Percentiles rank a stretch among this genome's conserved stretches.
phyloP scores from a whole-genome alignment of 495 filamentous ascomycete genomes.

The Umbilicaria muhlenbergii region DNA sequence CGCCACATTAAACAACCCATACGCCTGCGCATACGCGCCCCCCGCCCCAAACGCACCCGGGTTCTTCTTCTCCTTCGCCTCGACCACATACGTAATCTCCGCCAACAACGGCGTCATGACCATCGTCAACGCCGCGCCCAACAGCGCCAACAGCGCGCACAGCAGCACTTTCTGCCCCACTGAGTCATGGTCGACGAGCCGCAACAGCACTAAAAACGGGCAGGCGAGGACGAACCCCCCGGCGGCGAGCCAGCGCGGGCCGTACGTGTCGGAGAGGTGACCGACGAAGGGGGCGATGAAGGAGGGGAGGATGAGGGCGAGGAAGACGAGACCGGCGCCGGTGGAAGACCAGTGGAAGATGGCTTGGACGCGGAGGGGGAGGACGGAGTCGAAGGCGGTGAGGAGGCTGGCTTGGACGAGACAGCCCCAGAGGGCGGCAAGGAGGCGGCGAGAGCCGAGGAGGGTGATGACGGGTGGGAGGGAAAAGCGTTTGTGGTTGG shows the following conservation, averaged over 20 bases:
- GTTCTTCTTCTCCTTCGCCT: slow-evolving; percentile 33
- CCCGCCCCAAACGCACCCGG: slow-evolving; percentile 33
- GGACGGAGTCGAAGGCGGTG: slow-evolving; percentile 35
- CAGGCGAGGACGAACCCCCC: slow-evolving; percentile 43
- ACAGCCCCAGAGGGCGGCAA: slow-evolving; percentile 39
- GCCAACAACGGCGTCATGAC: slow-evolving; percentile 51
- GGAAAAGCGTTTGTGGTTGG: too few species aligned
- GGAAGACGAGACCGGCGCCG: slow-evolving; percentile 50
- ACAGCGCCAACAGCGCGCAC: slow-evolving; percentile 47
- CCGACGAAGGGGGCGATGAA: slow-evolving; percentile 45
- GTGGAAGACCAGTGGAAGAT: slow-evolving; percentile 44
- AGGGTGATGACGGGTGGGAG: slow-evolving; percentile 24
- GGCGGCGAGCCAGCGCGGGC: slow-evolving; percentile 43
- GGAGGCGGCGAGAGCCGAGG: slow-evolving; percentile 39
- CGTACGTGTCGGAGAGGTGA: slow-evolving; percentile 38
- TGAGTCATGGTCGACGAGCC: slow-evolving; percentile 46
- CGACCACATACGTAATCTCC: slow-evolving; percentile 47
- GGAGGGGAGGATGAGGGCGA: slow-evolving; percentile 41
- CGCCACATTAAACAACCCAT: slow-evolving; percentile 34
- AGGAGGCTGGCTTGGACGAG: slow-evolving; percentile 42
- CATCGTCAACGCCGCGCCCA: slow-evolving; percentile 42
- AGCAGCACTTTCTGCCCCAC: slow-evolving; percentile 50
- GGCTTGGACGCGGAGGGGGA: slow-evolving; percentile 39
- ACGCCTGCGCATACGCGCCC: slow-evolving; percentile 42
- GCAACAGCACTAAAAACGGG: slow-evolving; percentile 47